A percentile compares a stretch with the other conserved stretches of the same genome.
phyloP scores from a whole-genome alignment of 2,329 filamentous ascomycete species.

The Fonsecaea pedrosoi region DNA sequence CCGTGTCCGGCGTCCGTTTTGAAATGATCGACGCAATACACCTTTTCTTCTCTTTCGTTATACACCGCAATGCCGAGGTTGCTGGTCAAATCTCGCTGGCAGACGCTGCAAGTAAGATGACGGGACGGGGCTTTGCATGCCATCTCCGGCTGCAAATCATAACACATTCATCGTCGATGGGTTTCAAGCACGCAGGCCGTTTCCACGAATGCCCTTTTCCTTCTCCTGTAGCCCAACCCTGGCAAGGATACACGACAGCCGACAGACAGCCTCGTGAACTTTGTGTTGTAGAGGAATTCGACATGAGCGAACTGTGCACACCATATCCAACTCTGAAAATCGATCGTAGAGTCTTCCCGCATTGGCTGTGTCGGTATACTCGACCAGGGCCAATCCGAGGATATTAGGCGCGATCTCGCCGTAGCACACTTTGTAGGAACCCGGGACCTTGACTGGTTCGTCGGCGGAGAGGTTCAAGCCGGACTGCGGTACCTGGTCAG shows the following conservation, averaged over 20 bases:
- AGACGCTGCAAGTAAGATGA: conserved; percentile 75
- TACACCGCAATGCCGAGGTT: conserved; percentile 74
- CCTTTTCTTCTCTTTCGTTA: conserved; percentile 69
- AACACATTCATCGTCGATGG: conserved; percentile 93
- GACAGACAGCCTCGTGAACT: not conserved
- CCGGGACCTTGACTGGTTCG: conserved; percentile 72
- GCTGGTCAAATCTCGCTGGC: conserved; percentile 73
- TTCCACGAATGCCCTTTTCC: not conserved
- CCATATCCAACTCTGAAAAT: not conserved
- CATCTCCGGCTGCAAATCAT: conserved; percentile 77
- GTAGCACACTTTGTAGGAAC: conserved; percentile 4
- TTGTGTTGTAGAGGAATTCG: not conserved
- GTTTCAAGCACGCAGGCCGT: conserved; percentile 71
- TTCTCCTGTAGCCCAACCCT: not conserved
- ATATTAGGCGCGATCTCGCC: conserved; percentile 17
- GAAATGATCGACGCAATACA: conserved; percentile 69
- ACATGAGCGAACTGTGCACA: not conserved
- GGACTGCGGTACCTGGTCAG: not conserved
- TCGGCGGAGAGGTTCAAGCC: conserved; percentile 76
- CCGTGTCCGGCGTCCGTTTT: conserved; percentile 61
- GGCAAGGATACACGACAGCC: not conserved
- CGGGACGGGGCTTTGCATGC: conserved; percentile 66
- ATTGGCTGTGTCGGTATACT: not conserved
- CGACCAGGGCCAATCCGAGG: conserved; percentile 8
- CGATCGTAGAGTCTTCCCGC: not conserved